A percentile compares a stretch with the other conserved stretches of the same genome.
Conservation (phyloP, 352 stramenopile species). For the Pythium monospermum region DNA sequence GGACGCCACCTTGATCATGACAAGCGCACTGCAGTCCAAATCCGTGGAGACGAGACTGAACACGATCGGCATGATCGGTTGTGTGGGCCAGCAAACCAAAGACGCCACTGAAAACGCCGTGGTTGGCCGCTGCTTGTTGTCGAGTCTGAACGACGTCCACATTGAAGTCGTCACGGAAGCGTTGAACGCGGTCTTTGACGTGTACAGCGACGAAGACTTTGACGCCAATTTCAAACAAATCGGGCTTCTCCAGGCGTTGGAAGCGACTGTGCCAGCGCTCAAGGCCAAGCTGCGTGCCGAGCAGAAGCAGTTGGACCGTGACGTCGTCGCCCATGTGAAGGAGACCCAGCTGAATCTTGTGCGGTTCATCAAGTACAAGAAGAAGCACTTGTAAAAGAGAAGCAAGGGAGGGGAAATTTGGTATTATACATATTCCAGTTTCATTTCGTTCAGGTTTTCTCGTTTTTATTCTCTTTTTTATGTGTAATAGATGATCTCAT, state of each 20-base stretch:
- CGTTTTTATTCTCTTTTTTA: conserved; percentile 20
- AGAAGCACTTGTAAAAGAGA: conserved; percentile 63
- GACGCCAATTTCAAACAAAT: conserved; percentile 66
- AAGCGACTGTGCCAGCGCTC: conserved; percentile 51
- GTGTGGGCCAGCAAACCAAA: conserved; percentile 65
- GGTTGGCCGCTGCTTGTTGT: conserved; percentile 56
- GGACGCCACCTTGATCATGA: conserved; percentile 68
- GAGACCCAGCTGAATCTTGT: conserved; percentile 83
- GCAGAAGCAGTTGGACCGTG: conserved; percentile 72
- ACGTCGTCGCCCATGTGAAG: conserved; percentile 77
- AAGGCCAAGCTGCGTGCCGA: conserved; percentile 76
- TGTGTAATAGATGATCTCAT: conserved; percentile 35
- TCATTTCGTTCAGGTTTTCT: conserved; percentile 4
- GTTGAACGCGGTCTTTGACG: conserved; percentile 83
- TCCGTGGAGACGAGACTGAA: conserved; percentile 72
- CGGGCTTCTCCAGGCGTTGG: conserved; percentile 57
- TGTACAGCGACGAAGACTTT: conserved; percentile 80
- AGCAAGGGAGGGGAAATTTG: neutral
- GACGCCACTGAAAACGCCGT: conserved; percentile 60
- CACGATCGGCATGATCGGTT: conserved; percentile 72
- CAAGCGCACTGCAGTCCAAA: conserved; percentile 46
- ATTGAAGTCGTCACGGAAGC: conserved; percentile 82
- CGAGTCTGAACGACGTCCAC: conserved; percentile 56
- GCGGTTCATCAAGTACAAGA: conserved; percentile 92
- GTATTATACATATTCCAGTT: neutral